phyloP scores from a whole-genome alignment of 78 protist genomes.

The Andalucia godoyi region DNA sequence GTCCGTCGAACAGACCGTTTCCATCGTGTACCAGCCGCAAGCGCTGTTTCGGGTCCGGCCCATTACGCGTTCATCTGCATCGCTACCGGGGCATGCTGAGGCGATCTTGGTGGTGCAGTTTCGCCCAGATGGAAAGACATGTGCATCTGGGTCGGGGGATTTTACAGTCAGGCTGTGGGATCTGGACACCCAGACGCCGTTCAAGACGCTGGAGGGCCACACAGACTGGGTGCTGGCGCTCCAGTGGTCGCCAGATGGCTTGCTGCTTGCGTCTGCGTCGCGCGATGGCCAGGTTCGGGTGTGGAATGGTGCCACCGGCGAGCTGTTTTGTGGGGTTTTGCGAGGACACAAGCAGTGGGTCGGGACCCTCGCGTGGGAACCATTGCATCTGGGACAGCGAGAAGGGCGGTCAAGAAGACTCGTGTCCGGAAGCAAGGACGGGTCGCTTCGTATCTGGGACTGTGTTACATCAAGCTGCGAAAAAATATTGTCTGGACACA shows the following conservation, averaged over 20 bases:
- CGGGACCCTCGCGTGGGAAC: slow-evolving; percentile 88
- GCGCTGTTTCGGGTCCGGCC: slow-evolving; percentile 79
- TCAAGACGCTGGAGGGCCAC: slow-evolving; percentile 53
- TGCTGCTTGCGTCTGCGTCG: slow-evolving; percentile 73
- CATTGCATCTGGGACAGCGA: slow-evolving; percentile 57
- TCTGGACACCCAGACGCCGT: slow-evolving; percentile 62
- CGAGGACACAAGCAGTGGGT: slow-evolving; percentile 68
- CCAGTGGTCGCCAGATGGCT: slow-evolving; percentile 84
- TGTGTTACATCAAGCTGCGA: not conserved
- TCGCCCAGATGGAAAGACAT: slow-evolving; percentile 75
- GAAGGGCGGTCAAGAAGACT: slow-evolving; percentile 38
- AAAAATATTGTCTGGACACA: slow-evolving; percentile 65
- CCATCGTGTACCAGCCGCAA: slow-evolving; percentile 76
- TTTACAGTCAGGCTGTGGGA: slow-evolving; percentile 91
- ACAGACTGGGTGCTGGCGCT: slow-evolving; percentile 73
- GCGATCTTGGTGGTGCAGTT: slow-evolving; percentile 70
- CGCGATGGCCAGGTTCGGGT: slow-evolving; percentile 54
- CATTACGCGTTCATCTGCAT: slow-evolving; percentile 75
- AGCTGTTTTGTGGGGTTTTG: slow-evolving; percentile 6
- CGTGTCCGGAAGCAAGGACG: slow-evolving; percentile 76
- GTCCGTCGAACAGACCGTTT: slow-evolving; percentile 18
- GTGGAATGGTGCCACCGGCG: slow-evolving; percentile 43
- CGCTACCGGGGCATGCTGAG: slow-evolving; percentile 79
- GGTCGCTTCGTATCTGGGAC: slow-evolving; percentile 79
- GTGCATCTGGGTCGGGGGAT: slow-evolving; percentile 81